Percentiles rank a stretch among this genome's conserved stretches.
phyloP scores from a whole-genome alignment of 441 rosid species.

The Eruca vesicaria region DNA sequence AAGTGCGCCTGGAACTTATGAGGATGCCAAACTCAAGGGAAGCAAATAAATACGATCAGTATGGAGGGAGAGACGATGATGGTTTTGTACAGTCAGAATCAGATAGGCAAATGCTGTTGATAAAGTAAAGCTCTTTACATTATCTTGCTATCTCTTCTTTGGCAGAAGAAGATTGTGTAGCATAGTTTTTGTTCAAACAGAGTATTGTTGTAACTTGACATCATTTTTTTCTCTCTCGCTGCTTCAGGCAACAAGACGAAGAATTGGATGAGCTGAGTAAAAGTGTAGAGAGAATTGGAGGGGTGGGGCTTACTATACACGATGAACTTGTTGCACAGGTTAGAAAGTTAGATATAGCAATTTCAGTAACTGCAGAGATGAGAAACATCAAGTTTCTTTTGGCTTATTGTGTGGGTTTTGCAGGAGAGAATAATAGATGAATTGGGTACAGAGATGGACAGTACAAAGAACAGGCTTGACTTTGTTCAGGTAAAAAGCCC shows the following conservation, averaged over 20 bases:
- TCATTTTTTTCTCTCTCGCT: neutral
- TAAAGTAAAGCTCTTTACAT: slow-evolving; percentile 53
- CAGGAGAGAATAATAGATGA: slow-evolving; percentile 91
- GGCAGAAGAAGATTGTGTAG: neutral
- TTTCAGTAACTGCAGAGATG: slow-evolving; percentile 8
- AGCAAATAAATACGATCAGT: slow-evolving; percentile 59
- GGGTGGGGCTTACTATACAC: slow-evolving; percentile 95
- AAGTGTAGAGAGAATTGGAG: slow-evolving; percentile 93
- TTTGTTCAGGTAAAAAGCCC: slow-evolving; percentile 60
- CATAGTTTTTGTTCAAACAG: neutral
- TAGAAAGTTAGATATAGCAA: neutral
- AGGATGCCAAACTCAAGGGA: slow-evolving; percentile 69
- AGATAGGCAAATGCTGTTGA: slow-evolving; percentile 91
- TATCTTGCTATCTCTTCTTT: neutral
- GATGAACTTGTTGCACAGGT: slow-evolving; percentile 95
- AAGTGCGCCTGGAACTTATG: slow-evolving; percentile 83
- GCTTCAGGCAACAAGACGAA: slow-evolving; percentile 88
- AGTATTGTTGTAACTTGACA: slow-evolving; percentile 18
- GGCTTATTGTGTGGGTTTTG: slow-evolving; percentile 23
- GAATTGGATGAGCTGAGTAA: slow-evolving; percentile 96
- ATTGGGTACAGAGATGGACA: slow-evolving; percentile 85
- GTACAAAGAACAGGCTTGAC: slow-evolving; percentile 90
- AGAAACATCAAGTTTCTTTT: neutral
- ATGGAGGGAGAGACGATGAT: slow-evolving; percentile 55
- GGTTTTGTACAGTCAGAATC: slow-evolving; percentile 93